These are phyloP conservation scores for Piromyces finnis DNA, from an alignment of 192 early-diverging fungal genomes.

Conservation along the genomic window DNA sequence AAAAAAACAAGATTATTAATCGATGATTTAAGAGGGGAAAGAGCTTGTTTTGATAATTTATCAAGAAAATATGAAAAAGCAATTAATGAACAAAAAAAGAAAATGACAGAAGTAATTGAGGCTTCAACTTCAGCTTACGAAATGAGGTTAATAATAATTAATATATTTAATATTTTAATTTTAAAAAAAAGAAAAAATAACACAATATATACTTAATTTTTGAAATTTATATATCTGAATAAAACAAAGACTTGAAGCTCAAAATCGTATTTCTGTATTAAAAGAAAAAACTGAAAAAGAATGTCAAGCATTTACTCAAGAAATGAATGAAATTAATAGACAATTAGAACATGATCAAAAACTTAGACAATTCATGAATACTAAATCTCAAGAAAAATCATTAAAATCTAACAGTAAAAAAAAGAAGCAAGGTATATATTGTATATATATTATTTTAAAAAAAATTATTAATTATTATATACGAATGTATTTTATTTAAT, in stretches of 20 bases:
- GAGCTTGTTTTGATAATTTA: conserved; percentile 37
- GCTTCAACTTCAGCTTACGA: conserved; percentile 38
- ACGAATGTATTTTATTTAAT: no score
- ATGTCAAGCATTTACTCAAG: conserved; percentile 38
- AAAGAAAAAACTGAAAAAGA: conserved; percentile 44
- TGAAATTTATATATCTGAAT: no score
- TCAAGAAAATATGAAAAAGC: conserved; percentile 36
- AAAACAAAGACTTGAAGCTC: conserved; percentile 29
- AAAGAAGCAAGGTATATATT: not conserved
- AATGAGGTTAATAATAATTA: conserved; percentile 16
- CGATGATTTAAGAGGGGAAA: conserved; percentile 32
- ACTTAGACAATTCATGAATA: conserved; percentile 42
- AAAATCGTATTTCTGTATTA: conserved; percentile 27
- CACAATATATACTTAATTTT: no score
- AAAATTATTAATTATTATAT: no score
- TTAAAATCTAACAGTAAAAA: not conserved
- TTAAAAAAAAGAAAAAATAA: no score
- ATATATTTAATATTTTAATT: no score
- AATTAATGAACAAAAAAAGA: conserved; percentile 32
- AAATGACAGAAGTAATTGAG: conserved; percentile 45
- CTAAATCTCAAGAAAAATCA: conserved; percentile 11
- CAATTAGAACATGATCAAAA: conserved; percentile 32
- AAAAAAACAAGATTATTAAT: conserved; percentile 24
- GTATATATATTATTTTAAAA: no score
- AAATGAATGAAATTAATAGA: conserved; percentile 41